A percentile compares a stretch with the other conserved stretches of the same genome.
Evolutionary conservation across 2,329 filamentous ascomycete genomes (phyloP).

Genomic region (Ophiostoma ulmi): DNA sequence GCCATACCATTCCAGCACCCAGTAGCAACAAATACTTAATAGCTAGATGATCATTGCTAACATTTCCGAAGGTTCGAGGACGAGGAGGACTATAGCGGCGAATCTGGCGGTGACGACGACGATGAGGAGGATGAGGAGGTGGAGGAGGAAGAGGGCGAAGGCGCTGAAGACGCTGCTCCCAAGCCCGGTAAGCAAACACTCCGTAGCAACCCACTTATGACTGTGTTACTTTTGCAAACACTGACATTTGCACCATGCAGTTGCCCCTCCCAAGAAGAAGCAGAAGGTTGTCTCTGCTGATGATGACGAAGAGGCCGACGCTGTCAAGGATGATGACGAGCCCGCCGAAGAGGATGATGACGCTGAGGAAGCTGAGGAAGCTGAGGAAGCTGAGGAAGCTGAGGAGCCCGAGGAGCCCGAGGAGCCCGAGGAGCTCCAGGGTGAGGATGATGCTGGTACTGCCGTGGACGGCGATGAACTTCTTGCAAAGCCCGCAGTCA

Average conservation of each 20-base stretch:
- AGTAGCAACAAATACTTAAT: background rate
- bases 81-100: slow-evolving; percentile 30
- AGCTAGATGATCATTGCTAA: background rate
- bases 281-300: slow-evolving; percentile 42
- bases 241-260: slow-evolving; percentile 11
- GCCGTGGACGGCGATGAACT: slow-evolving; percentile 22
- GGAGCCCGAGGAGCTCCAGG: slow-evolving; percentile 31
- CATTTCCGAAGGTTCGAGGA: slow-evolving; percentile 20
- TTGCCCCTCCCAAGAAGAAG: slow-evolving; percentile 48
- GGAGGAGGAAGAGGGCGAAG: slow-evolving; percentile 38
- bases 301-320: slow-evolving; percentile 28
- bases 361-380: slow-evolving; percentile 31
- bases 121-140: slow-evolving; percentile 37
- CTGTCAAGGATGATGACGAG: slow-evolving; percentile 31
- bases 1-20: background rate
- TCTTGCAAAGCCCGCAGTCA: slow-evolving; percentile 23
- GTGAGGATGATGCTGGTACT: slow-evolving; percentile 31
- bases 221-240: background rate
- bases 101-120: slow-evolving; percentile 30
- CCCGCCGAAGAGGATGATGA: slow-evolving; percentile 28
- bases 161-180: slow-evolving; percentile 12
- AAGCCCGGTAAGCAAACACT: slow-evolving; percentile 22
- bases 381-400: slow-evolving; percentile 18
- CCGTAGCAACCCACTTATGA: background rate
- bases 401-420: slow-evolving; percentile 33